phyloP scores from a whole-genome alignment of 169 alveolate genomes.

The Cryptosporidium andersoni region DNA sequence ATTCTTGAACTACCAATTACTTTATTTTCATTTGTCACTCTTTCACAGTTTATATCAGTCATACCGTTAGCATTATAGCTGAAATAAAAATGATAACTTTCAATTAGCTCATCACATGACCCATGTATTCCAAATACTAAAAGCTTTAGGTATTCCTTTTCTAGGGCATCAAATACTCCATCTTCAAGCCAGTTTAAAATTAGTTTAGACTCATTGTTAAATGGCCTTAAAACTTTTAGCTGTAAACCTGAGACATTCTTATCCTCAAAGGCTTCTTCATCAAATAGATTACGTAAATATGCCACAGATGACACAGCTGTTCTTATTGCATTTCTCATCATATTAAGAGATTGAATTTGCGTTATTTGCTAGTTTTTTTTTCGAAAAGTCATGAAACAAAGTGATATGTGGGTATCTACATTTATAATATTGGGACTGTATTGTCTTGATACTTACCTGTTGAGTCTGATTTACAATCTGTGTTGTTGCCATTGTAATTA shows the following conservation, averaged over 20 bases:
- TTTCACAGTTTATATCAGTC: conserved; percentile 66
- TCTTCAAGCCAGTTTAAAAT: conserved; percentile 83
- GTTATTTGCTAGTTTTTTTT: conserved; percentile 75
- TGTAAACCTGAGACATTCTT: conserved; percentile 75
- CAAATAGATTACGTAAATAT: conserved; percentile 76
- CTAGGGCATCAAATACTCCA: conserved; percentile 86
- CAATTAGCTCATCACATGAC: conserved; percentile 80
- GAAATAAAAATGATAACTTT: conserved; percentile 76
- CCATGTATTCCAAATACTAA: conserved; percentile 80
- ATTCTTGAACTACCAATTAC: conserved; percentile 46
- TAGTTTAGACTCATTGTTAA: conserved; percentile 74
- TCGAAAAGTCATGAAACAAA: conserved; percentile 1
- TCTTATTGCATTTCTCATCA: conserved; percentile 77
- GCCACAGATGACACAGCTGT: conserved; percentile 77
- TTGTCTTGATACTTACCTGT: conserved; percentile 32
- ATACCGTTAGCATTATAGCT: conserved; percentile 68
- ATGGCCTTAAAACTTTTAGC: conserved; percentile 74
- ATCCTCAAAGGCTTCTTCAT: conserved; percentile 78
- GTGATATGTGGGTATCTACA: background rate
- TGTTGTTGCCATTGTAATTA: conserved; percentile 48
- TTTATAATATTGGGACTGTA: background rate
- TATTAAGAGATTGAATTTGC: conserved; percentile 76
- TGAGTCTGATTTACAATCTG: conserved; percentile 41
- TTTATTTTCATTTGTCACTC: conserved; percentile 53
- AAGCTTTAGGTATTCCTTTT: conserved; percentile 77